Evolutionary conservation across 2,329 filamentous ascomycete genomes (phyloP).

Genomic region (Pseudomassariella vexata): DNA sequence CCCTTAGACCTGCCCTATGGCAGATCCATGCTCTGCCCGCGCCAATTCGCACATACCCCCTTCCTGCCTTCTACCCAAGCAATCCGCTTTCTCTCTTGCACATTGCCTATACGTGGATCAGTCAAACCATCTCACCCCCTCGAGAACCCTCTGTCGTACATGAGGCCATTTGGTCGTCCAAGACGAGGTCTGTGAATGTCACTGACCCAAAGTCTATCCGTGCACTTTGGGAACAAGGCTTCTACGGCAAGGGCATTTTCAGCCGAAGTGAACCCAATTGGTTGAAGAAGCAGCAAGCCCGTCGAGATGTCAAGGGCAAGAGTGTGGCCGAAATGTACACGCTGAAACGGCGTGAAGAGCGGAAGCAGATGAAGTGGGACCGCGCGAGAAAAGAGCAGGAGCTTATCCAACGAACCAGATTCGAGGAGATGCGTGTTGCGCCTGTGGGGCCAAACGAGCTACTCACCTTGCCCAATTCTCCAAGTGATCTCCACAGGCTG

Average conservation of each 20-base stretch:
- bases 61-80: conserved; percentile 84
- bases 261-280: conserved; percentile 94
- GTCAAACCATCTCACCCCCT: conserved; percentile 62
- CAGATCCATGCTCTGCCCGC: conserved; percentile 77
- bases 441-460: conserved; percentile 43
- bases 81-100: conserved; percentile 87
- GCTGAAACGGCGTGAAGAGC: conserved; percentile 68
- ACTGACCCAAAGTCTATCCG: conserved; percentile 69
- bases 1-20: conserved; percentile 43
- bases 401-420: conserved; percentile 65
- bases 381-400: conserved; percentile 83
- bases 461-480: conserved; percentile 51
- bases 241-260: conserved; percentile 90
- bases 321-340: conserved; percentile 82
- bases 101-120: conserved; percentile 70
- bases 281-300: conserved; percentile 75
- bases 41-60: conserved; percentile 74
- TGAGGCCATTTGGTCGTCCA: conserved; percentile 71
- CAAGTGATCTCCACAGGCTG: too few relatives aligned
- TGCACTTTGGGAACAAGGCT: conserved; percentile 91
- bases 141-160: conserved; percentile 61
- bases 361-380: conserved; percentile 82
- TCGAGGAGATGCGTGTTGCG: conserved; percentile 37
- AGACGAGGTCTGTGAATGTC: conserved; percentile 79
- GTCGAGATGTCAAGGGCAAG: conserved; percentile 55